phyloP scores from a whole-genome alignment of 73 alveolate genomes.

The Tetrahymena elliotti region DNA sequence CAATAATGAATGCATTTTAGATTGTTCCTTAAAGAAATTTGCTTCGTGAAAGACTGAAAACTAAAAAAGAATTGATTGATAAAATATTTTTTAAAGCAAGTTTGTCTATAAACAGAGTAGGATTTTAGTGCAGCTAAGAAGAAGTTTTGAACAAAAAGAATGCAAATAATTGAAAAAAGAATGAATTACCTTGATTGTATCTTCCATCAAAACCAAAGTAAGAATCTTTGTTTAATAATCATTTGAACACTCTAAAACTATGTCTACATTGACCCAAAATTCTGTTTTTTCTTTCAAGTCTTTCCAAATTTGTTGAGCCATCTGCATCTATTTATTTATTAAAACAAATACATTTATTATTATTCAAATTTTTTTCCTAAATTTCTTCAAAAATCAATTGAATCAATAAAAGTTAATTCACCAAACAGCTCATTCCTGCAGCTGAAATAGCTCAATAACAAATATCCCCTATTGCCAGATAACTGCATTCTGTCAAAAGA shows the following conservation, averaged over 20 bases:
- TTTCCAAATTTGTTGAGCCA: constrained; percentile 55
- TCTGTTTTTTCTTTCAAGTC: constrained; percentile 45
- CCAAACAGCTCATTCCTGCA: background rate
- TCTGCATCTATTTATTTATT: background rate
- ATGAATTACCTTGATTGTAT: constrained; percentile 28
- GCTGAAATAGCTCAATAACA: background rate
- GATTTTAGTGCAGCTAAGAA: background rate
- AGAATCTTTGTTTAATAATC: constrained; percentile 40
- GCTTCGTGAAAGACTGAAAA: background rate
- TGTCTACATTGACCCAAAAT: constrained; percentile 51
- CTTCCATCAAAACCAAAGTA: constrained; percentile 54
- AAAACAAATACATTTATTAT: background rate
- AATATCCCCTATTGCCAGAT: background rate
- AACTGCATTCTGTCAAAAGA: background rate
- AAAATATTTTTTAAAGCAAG: background rate
- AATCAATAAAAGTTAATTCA: background rate
- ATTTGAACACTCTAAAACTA: constrained; percentile 27
- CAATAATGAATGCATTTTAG: background rate
- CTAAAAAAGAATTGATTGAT: background rate
- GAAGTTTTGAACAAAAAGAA: no score
- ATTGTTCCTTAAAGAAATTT: background rate
- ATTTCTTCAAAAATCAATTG: no score
- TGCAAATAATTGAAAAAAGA: background rate
- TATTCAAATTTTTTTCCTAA: background rate
- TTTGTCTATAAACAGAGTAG: background rate